phyloP scores from a whole-genome alignment of 148 eudicot genomes.

The Suaeda aralocaspica region DNA sequence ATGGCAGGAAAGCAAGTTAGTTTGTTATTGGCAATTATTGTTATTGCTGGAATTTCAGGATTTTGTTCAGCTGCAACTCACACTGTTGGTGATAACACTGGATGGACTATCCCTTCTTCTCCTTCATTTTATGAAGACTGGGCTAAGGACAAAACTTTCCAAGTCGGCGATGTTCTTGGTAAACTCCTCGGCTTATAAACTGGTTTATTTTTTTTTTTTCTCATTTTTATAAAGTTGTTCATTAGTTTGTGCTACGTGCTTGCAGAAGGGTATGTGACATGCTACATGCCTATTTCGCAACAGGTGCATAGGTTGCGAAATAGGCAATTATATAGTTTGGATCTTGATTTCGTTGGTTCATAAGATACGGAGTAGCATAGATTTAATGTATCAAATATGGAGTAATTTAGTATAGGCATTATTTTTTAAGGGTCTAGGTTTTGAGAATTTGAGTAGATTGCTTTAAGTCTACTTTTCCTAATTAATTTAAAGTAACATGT shows the following conservation, averaged over 20 bases:
- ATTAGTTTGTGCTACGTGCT: too few relatives aligned
- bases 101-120: constrained; percentile 34
- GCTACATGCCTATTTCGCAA: too few relatives aligned
- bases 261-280: too few relatives aligned
- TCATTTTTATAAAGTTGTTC: too few relatives aligned
- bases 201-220: too few relatives aligned
- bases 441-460: neutral
- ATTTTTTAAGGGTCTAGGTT: neutral
- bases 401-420: too few relatives aligned
- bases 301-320: too few relatives aligned
- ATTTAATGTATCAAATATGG: too few relatives aligned
- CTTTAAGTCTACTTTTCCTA: neutral
- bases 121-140: constrained; percentile 41
- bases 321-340: too few relatives aligned
- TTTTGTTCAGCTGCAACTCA: constrained; percentile 16
- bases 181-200: neutral
- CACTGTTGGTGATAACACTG: constrained; percentile 33
- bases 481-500: neutral
- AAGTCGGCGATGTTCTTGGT: constrained; percentile 67
- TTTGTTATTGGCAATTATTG: constrained; percentile 5
- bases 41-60: constrained; percentile 10
- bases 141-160: constrained; percentile 46
- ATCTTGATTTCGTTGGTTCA: neutral
- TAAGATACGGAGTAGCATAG: neutral
- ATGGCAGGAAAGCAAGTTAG: constrained; percentile 28